These are phyloP conservation scores for Candida piceae DNA, from an alignment of 805 yeast species.

Conservation along the genomic window DNA sequence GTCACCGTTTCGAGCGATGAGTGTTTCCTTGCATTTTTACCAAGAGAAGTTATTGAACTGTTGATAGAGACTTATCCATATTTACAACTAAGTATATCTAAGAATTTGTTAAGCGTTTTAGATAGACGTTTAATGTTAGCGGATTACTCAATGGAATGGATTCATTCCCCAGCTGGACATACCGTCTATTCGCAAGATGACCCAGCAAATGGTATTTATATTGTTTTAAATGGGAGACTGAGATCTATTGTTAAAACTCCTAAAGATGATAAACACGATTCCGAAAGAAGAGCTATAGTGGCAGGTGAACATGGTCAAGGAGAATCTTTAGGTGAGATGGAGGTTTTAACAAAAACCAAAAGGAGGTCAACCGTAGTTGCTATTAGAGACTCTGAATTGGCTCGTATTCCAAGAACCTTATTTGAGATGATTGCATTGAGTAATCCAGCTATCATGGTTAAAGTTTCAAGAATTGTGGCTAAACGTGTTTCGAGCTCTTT, in stretches of 20 bases:
- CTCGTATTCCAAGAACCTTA: conserved; percentile 84
- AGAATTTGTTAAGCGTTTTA: conserved; percentile 59
- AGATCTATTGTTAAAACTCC: conserved; percentile 43
- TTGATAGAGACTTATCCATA: conserved; percentile 72
- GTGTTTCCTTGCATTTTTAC: conserved; percentile 65
- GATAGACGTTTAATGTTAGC: conserved; percentile 65
- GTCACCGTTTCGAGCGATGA: conserved; percentile 58
- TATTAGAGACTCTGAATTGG: conserved; percentile 89
- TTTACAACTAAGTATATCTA: conserved; percentile 74
- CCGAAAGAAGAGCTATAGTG: conserved; percentile 11
- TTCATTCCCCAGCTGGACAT: conserved; percentile 83
- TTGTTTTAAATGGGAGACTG: conserved; percentile 83
- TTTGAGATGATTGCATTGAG: conserved; percentile 80
- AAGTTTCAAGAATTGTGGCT: conserved; percentile 85
- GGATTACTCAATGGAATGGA: conserved; percentile 94
- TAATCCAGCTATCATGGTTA: conserved; percentile 86
- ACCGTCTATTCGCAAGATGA: conserved; percentile 77
- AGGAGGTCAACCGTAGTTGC: conserved; percentile 72
- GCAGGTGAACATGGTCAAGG: conserved; percentile 89
- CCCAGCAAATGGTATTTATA: conserved; percentile 83
- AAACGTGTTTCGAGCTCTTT: conserved; percentile 32
- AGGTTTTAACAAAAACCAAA: conserved; percentile 76
- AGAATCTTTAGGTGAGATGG: conserved; percentile 91
- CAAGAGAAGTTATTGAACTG: conserved; percentile 56
- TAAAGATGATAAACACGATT: conserved; percentile 10